These are phyloP conservation scores for Panaeolus cyanescens DNA, from an alignment of 768 basidiomycete genomes.

Conservation along the genomic window DNA sequence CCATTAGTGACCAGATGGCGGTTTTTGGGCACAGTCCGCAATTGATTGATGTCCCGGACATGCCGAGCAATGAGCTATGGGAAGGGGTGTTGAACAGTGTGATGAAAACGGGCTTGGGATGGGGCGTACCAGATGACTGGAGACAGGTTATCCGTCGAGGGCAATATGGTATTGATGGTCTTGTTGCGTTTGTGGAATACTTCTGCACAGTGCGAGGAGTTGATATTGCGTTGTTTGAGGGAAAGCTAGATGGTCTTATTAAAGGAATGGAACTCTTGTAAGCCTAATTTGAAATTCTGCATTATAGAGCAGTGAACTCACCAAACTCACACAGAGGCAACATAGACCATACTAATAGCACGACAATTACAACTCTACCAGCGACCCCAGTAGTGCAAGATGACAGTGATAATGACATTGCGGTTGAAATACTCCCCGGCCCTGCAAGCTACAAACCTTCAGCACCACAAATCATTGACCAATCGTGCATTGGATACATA, in stretches of 20 bases:
- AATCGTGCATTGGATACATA: constrained; percentile 2
- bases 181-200: constrained; percentile 19
- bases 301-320: too few species aligned
- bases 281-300: too few species aligned
- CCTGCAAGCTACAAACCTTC: not conserved
- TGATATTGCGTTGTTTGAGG: constrained; percentile 22
- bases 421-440: too few species aligned
- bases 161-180: constrained; percentile 20
- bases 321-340: too few species aligned
- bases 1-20: not conserved
- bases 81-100: constrained; percentile 19
- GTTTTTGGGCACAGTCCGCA: constrained; percentile 7
- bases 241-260: constrained; percentile 22
- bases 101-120: constrained; percentile 19
- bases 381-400: too few species aligned
- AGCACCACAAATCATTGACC: not conserved
- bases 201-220: constrained; percentile 21
- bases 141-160: constrained; percentile 14
- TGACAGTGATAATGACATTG: too few species aligned
- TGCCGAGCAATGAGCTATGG: constrained; percentile 21
- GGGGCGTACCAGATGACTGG: constrained; percentile 18
- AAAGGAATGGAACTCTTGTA: constrained; percentile 15
- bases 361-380: too few species aligned
- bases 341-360: too few species aligned
- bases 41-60: constrained; percentile 5